A percentile compares a stretch with the other conserved stretches of the same genome.
phyloP scores from a whole-genome alignment of 768 basidiomycete species.

The Pleurotus ostreatus region DNA sequence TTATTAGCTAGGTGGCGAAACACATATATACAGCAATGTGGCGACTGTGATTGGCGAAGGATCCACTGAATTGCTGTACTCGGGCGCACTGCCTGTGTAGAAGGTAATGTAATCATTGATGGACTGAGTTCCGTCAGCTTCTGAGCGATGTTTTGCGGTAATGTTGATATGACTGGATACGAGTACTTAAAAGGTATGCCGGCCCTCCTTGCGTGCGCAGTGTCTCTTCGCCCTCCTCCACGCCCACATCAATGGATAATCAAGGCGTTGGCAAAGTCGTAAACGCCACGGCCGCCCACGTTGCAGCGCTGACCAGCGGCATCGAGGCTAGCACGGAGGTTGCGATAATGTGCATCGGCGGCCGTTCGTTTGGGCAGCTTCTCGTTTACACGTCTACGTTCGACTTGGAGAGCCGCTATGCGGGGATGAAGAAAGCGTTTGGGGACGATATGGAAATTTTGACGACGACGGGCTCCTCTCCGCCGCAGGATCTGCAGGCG shows the following conservation, averaged over 20 bases:
- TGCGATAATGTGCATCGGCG: not conserved
- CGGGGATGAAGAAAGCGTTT: slow-evolving; percentile 6
- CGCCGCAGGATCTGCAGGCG: not conserved
- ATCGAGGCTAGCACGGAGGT: slow-evolving; percentile 7
- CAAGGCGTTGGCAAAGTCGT: slow-evolving; percentile 1
- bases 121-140: no score
- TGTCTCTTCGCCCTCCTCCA: no score
- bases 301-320: slow-evolving; percentile 6
- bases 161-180: no score
- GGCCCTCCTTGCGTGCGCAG: no score
- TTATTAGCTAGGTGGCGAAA: no score
- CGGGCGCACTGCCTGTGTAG: no score
- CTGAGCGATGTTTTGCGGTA: no score
- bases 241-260: not conserved
- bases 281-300: slow-evolving; percentile 4
- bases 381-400: not conserved
- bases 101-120: no score
- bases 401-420: slow-evolving; percentile 2
- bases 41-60: no score
- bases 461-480: not conserved
- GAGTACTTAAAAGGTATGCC: no score
- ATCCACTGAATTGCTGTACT: no score
- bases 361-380: not conserved
- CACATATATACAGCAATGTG: no score
- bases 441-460: slow-evolving; percentile 6